Percentiles rank a stretch among this genome's conserved stretches.
Conservation (phyloP, 2,329 filamentous ascomycete species). For the Simplicillium sp. region DNA sequence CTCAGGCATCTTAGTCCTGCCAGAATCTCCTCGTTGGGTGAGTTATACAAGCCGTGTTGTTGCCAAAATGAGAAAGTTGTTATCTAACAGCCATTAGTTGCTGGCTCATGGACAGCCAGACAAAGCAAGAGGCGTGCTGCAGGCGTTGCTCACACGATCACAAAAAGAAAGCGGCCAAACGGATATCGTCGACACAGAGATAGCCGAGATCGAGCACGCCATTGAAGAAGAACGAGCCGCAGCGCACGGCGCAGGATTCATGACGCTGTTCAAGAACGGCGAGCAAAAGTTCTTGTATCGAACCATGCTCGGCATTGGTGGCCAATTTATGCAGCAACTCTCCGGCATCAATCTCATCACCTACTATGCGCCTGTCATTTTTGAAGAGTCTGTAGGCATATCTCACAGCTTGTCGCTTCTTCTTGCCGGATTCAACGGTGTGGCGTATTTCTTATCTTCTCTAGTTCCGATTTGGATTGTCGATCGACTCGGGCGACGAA, state of each 20-base stretch:
- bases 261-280: conserved; percentile 28
- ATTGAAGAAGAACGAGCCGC: conserved; percentile 29
- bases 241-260: conserved; percentile 20
- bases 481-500: conserved; percentile 40
- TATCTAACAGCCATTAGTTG: too few species aligned
- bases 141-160: conserved; percentile 12
- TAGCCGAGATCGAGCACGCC: conserved; percentile 26
- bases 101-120: conserved; percentile 27
- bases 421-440: conserved; percentile 40
- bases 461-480: conserved; percentile 23
- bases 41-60: conserved; percentile 4
- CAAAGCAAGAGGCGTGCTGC: conserved; percentile 27
- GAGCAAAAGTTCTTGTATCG: conserved; percentile 29
- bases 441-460: conserved; percentile 22
- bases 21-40: conserved; percentile 34
- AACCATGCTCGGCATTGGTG: conserved; percentile 29
- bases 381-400: conserved; percentile 33
- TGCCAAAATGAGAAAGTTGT: too few species aligned
- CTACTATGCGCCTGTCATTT: conserved; percentile 30
- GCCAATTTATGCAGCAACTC: conserved; percentile 34
- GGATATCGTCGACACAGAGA: conserved; percentile 16
- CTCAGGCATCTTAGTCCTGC: conserved; percentile 22
- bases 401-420: conserved; percentile 36
- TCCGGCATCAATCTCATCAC: conserved; percentile 25
- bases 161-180: conserved; percentile 16